phyloP scores from a whole-genome alignment of 106 monocot genomes.

The Platanthera zijinensis region DNA sequence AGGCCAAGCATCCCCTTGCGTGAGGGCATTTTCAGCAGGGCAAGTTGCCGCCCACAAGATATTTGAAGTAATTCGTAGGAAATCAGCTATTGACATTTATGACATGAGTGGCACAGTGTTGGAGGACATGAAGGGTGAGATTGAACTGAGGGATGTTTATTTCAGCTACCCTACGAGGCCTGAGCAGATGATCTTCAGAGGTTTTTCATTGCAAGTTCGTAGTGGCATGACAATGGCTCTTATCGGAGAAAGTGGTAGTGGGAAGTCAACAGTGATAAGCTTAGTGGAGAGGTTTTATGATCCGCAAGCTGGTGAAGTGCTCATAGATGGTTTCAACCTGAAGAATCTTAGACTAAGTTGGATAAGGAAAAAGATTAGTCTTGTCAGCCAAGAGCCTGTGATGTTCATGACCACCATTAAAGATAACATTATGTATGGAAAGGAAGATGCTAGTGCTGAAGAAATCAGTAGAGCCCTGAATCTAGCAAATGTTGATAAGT shows the following conservation, averaged over 20 bases:
- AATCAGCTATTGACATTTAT: background rate
- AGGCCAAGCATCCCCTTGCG: background rate
- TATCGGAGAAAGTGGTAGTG: background rate
- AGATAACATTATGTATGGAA: slow-evolving; percentile 1
- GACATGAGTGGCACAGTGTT: background rate
- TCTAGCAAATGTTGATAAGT: background rate
- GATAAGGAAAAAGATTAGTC: background rate
- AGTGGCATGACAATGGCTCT: slow-evolving; percentile 2
- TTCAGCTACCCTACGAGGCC: background rate
- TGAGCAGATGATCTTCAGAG: background rate
- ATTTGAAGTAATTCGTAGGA: background rate
- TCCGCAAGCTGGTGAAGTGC: background rate
- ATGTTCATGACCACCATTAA: background rate
- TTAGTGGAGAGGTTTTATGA: slow-evolving; percentile 2
- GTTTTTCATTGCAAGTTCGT: background rate
- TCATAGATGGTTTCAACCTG: background rate
- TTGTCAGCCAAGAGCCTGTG: background rate
- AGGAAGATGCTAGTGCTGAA: background rate
- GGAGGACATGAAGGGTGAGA: background rate
- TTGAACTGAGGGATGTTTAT: background rate
- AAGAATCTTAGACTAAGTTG: background rate
- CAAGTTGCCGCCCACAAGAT: background rate
- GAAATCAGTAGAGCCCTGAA: background rate
- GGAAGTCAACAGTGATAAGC: background rate
- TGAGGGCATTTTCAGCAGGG: background rate